Conservation (phyloP, 805 yeast species). For the Saccharomyces paradoxus region DNA sequence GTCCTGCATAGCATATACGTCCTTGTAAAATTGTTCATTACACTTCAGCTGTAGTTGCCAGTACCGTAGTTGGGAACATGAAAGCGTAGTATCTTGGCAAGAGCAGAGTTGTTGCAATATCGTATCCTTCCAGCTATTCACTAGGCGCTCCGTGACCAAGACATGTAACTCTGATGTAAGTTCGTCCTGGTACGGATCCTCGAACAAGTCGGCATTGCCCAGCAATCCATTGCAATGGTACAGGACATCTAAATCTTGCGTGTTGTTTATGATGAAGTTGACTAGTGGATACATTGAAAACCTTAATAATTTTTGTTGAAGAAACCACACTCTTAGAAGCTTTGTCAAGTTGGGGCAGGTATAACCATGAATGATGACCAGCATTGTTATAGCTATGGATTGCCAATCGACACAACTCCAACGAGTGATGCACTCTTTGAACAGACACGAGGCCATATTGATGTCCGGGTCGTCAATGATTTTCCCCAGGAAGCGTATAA, state of each 20-base stretch:
- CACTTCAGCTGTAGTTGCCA: constrained; percentile 22
- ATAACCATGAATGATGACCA: constrained; percentile 11
- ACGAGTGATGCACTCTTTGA: not conserved
- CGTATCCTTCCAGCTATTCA: constrained; percentile 21
- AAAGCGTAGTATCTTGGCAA: constrained; percentile 17
- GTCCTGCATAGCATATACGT: constrained; percentile 8
- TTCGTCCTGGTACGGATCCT: constrained; percentile 15
- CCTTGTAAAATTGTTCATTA: constrained; percentile 18
- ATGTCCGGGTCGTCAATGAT: constrained; percentile 7
- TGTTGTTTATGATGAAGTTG: constrained; percentile 10
- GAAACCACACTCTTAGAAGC: constrained; percentile 14
- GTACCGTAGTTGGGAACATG: constrained; percentile 20
- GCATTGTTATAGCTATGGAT: constrained; percentile 1
- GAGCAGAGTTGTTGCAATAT: constrained; percentile 18
- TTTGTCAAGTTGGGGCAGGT: constrained; percentile 5
- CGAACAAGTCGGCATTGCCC: constrained; percentile 3
- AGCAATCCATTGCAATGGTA: constrained; percentile 19
- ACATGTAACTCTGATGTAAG: constrained; percentile 16
- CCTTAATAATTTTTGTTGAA: constrained; percentile 5
- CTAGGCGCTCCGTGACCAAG: constrained; percentile 14
- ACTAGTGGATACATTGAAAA: constrained; percentile 17
- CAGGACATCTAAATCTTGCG: constrained; percentile 10
- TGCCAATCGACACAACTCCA: not conserved
- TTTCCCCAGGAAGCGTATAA: constrained; percentile 6
- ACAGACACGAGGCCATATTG: not conserved